Base-by-base conservation (phyloP, 2,329 filamentous ascomycete genomes). In the Sarocladium oryzae region DNA sequence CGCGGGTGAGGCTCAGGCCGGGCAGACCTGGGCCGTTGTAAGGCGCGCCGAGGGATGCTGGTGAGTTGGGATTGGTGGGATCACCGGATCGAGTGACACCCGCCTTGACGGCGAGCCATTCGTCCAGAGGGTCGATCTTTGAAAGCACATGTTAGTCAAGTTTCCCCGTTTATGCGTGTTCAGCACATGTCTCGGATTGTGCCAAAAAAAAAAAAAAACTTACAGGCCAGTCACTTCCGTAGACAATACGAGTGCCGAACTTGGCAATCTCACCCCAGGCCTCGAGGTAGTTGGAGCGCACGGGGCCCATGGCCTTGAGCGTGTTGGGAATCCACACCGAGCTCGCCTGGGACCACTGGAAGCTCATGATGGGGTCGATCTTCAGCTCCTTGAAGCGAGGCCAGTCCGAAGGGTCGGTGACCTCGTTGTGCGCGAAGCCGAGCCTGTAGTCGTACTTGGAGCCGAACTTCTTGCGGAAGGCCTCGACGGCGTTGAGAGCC, bases 141-240 rank as follows among this genome's bases (percentile, higher is more conserved):
- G 28, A 30, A 30, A 30, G 28, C 13, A 7, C 28, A 21, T 10
- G 21, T 56, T 11, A 59, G 38, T 33, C 11, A 26, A 11, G 40
- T 8, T 13, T 2, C 6, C 1, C 10, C 8, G 6, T 1, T 8
- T 4, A 11, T 2, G 28, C 13, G 28, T 11, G 45, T n/a, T n/a
- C n/a, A n/a, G n/a, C n/a, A n/a, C n/a, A n/a, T n/a, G n/a, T n/a
- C n/a, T n/a, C n/a, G n/a, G n/a, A n/a, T n/a, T n/a, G n/a, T n/a
- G n/a, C n/a, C n/a, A n/a, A n/a, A n/a, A n/a, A n/a, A n/a, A n/a
- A n/a, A n/a, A n/a, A n/a, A n/a, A 2, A 8, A 55, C 59, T 57
- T 51, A 61, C 60, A 16, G 60, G 60, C 59, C 60, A 62, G 35
- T 62, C 60, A 15, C 59, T 61, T 20, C 60, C 60, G 5, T 62